Evolutionary conservation across 2,329 filamentous ascomycete species (phyloP), one percentile per base, ranked within the genome.

Genomic region (Penicillium nordicum): DNA sequence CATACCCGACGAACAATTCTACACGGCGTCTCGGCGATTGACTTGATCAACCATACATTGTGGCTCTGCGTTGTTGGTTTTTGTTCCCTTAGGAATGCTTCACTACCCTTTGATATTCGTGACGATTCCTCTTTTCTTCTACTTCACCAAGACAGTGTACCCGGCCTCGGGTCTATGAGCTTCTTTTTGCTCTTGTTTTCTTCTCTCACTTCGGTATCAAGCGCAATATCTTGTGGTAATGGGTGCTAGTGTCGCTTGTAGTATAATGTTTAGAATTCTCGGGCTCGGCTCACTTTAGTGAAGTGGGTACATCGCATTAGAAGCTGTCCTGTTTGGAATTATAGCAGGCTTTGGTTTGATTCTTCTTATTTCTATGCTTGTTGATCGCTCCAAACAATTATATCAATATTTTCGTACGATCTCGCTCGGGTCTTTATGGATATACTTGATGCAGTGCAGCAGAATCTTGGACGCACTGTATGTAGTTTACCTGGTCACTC

Each of bases 21-120:
- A 43, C 30, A 47, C 14, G 59, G 59, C 50, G 58, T 61, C 55
- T 58, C 43, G 52, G 52, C 55, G 57, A 55, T 44, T 53, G 30
- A 46, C 21, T 48, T 47, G 29, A 43, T 43, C 23, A 25, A 27
- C 45, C 38, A n/a, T 49, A 43, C 25, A 37, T 43, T 42, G 27
- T 54, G 44, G 23, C 51, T 49, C 18, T 23, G 38, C 43, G 27
- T 32, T 48, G 43, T 53, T 41, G 18, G 14, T 14, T 43, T 50
- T 36, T 42, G 21, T 38, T 32, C 11, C 44, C 30, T 46, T 3
- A 2, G 38, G 45, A 9, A 30, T 41, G 45, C 36, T 41, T 12
- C 29, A 42, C 37, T 50, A 37, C 27, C 27, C 12, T 23, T 42
- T 54, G 23, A 29, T 43, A 23, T 49, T 54, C 14, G 6, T 44